Evolutionary conservation across 2,329 filamentous ascomycete species (phyloP).

Genomic region (Epichloe elymi): DNA sequence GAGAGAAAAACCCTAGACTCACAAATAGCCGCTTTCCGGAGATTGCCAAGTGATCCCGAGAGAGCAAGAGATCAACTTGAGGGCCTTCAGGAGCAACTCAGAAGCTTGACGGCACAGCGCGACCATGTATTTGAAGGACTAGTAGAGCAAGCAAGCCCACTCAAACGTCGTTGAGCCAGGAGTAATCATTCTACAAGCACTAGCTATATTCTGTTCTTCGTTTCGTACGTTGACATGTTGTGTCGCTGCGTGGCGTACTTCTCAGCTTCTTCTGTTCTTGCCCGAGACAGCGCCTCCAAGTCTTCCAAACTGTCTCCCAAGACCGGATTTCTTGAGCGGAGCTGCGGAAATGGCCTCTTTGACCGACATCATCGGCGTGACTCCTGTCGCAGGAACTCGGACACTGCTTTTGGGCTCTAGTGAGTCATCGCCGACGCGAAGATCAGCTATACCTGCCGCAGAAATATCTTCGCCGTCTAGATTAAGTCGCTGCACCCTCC

Average conservation of each 20-base stretch:
- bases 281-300: constrained; percentile 59
- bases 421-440: constrained; percentile 27
- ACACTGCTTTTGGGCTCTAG: constrained; percentile 30
- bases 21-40: constrained; percentile 53
- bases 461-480: constrained; percentile 36
- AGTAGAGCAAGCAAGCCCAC: constrained; percentile 47
- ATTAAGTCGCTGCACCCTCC: constrained; percentile 51
- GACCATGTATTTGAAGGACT: constrained; percentile 66
- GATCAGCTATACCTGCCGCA: constrained; percentile 29
- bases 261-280: constrained; percentile 38
- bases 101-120: constrained; percentile 44
- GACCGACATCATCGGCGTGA: constrained; percentile 29
- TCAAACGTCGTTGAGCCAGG: constrained; percentile 21
- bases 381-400: constrained; percentile 16
- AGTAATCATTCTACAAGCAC: constrained; percentile 3
- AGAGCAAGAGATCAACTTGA: constrained; percentile 60
- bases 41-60: constrained; percentile 57
- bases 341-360: constrained; percentile 34
- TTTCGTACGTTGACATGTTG: background rate
- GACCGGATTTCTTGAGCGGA: constrained; percentile 44
- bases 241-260: background rate
- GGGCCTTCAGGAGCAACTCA: constrained; percentile 49
- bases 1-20: constrained; percentile 47
- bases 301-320: constrained; percentile 57
- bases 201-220: background rate